Conservation (phyloP, 306 rosid species). For the Quercus variabilis region DNA sequence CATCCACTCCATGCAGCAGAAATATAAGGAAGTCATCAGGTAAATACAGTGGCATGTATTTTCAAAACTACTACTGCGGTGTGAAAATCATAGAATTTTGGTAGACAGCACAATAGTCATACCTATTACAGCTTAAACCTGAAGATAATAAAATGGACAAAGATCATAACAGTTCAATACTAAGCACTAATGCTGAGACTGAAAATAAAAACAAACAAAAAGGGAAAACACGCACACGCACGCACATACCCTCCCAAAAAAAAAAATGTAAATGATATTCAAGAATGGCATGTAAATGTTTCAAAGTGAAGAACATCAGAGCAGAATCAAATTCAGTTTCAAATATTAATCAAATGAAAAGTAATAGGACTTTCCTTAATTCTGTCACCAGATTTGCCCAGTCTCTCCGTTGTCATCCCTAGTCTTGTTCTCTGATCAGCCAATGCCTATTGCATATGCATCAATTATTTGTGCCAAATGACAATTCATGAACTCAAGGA, state of each 20-base stretch:
- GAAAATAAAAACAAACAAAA: not conserved
- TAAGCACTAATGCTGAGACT: not conserved
- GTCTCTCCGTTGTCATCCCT: conserved; percentile 70
- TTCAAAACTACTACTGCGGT: not conserved
- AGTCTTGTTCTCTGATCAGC: conserved; percentile 81
- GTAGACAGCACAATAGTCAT: not conserved
- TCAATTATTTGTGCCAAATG: conserved; percentile 26
- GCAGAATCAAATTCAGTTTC: not conserved
- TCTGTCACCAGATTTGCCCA: conserved; percentile 67
- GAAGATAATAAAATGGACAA: not conserved
- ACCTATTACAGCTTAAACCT: not conserved
- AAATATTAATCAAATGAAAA: not conserved
- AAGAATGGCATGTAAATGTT: not conserved
- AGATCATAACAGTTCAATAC: not conserved
- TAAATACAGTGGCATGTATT: not conserved
- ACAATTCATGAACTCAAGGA: conserved; percentile 6
- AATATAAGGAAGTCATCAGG: conserved; percentile 21
- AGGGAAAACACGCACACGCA: no score
- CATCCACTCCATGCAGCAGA: conserved; percentile 93
- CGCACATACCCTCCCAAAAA: not conserved
- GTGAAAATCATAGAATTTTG: not conserved
- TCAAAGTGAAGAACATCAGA: not conserved
- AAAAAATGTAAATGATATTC: not conserved
- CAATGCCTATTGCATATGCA: conserved; percentile 65
- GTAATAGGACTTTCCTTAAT: conserved; percentile 50